Base-by-base conservation (phyloP, 1,284 basidiomycete genomes). In the Cryptococcus floricola region DNA sequence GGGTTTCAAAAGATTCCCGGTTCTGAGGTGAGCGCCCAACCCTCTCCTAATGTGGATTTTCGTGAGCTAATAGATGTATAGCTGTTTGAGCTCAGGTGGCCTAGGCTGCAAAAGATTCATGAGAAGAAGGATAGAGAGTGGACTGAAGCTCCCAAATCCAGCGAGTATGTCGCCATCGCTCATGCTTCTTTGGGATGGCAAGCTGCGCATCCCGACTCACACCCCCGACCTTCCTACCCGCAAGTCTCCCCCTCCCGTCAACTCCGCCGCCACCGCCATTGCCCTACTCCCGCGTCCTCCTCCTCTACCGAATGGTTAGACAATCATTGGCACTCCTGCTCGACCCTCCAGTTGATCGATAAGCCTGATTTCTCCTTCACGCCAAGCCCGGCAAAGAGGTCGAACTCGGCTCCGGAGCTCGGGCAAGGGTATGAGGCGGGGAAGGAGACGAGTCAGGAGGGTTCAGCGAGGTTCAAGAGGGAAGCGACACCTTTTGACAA, bases 1-100 rank as follows among this genome's bases (percentile, higher is more conserved):
- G 87, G 89, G 0, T 93, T 91, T 68, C 87, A 86, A 41, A 87
- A 86, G 67, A 74, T 84, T 10, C 77, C 78, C 0, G 65, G 77
- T 27, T 83, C 81, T 63, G 77, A 81, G 60, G 88, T 89, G 53
- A 54, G 81, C 69, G 18, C 9, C 39, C 5, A 43, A 39, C 27
- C 13, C 25, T 14, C 28, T 34, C 28, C 28, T 55, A n/a, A 18
- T 4, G 41, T 7, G 27, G 46, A 41, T 14, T 43, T 54, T 54
- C n/a, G 45, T 46, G 44, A 38, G 44, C 41, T 34, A 41, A 41
- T 48, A 39, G 12, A 49, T 39, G 31, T 2, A 13, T 63, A 91
- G 87, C 80, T 85, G 60, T 92, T 91, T 66, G 88, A 88, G 65
- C 79, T 91, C 4, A 85, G 91, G 5, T 93, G 88, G 73, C 88